phyloP scores from a whole-genome alignment of 2,329 filamentous ascomycete genomes.

The Pezicula neosporulosa region DNA sequence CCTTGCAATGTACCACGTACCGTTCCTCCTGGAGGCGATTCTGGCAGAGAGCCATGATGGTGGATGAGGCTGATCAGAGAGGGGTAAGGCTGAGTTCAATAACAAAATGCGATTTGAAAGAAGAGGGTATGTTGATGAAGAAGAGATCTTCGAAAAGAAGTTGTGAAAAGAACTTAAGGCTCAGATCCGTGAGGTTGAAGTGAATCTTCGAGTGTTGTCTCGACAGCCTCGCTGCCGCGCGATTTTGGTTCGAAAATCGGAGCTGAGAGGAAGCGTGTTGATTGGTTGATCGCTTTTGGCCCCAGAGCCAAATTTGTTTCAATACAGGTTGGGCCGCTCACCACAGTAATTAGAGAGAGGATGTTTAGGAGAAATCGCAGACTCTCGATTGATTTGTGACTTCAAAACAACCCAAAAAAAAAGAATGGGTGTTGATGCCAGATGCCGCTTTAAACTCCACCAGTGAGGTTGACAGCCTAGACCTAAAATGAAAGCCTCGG shows the following conservation, averaged over 20 bases:
- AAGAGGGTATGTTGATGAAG: background rate
- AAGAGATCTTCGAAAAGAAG: background rate
- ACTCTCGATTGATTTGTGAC: too few species aligned
- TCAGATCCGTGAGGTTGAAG: background rate
- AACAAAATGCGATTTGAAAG: background rate
- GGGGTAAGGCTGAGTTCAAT: conserved; percentile 2
- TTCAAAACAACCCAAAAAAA: too few species aligned
- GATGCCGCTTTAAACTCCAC: too few species aligned
- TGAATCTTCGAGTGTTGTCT: background rate
- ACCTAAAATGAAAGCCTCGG: too few species aligned
- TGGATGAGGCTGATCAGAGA: background rate
- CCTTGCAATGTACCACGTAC: conserved; percentile 43
- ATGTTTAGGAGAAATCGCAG: too few species aligned
- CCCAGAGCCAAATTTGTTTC: background rate
- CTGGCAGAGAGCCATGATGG: conserved; percentile 77
- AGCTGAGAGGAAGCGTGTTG: background rate
- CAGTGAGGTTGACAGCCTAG: too few species aligned
- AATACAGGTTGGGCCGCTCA: too few species aligned
- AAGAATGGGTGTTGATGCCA: too few species aligned
- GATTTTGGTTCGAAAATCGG: background rate
- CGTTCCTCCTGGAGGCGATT: conserved; percentile 87
- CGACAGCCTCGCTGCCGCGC: background rate
- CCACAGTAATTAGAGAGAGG: too few species aligned
- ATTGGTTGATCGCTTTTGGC: background rate
- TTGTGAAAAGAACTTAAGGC: background rate